Conservation (phyloP, 2,329 filamentous ascomycete species). For the Cladophialophora psammophila region DNA sequence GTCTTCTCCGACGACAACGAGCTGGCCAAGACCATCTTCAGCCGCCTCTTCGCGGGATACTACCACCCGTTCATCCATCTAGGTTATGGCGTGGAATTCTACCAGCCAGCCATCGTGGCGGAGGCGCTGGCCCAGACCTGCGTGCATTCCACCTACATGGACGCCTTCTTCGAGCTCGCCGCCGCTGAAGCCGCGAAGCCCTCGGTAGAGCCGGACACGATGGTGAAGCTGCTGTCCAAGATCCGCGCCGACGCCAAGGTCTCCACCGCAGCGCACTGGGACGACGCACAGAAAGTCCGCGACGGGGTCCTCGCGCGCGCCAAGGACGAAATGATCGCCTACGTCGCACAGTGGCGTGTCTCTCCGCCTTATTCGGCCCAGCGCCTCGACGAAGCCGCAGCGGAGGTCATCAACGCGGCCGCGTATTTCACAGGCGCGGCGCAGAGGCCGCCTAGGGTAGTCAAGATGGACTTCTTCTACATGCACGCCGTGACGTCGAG, state of each 20-base stretch:
- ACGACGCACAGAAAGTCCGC: slow-evolving; percentile 14
- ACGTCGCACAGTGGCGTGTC: neutral
- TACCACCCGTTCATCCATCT: slow-evolving; percentile 19
- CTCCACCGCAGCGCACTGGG: slow-evolving; percentile 8
- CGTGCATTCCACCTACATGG: slow-evolving; percentile 13
- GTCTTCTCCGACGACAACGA: slow-evolving; percentile 17
- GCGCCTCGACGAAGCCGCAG: slow-evolving; percentile 4
- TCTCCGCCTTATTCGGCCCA: neutral
- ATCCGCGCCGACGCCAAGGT: slow-evolving; percentile 4
- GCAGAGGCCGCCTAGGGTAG: slow-evolving; percentile 3
- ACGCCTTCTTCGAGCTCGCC: slow-evolving; percentile 11
- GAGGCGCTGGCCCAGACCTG: slow-evolving; percentile 17
- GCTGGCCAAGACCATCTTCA: slow-evolving; percentile 4
- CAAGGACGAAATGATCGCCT: slow-evolving; percentile 6
- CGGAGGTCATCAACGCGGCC: slow-evolving; percentile 20
- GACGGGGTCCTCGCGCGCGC: slow-evolving; percentile 13
- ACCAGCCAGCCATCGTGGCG: slow-evolving; percentile 14
- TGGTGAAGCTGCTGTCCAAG: slow-evolving; percentile 2
- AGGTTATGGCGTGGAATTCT: slow-evolving; percentile 11
- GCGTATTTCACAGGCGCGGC: slow-evolving; percentile 12
- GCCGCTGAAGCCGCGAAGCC: neutral
- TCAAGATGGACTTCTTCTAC: slow-evolving; percentile 22
- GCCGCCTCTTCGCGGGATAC: slow-evolving; percentile 17
- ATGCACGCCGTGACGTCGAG: slow-evolving; percentile 16
- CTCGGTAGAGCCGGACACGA: neutral